Evolutionary conservation across 768 basidiomycete species (phyloP).

Genomic region (Boletus sp.): DNA sequence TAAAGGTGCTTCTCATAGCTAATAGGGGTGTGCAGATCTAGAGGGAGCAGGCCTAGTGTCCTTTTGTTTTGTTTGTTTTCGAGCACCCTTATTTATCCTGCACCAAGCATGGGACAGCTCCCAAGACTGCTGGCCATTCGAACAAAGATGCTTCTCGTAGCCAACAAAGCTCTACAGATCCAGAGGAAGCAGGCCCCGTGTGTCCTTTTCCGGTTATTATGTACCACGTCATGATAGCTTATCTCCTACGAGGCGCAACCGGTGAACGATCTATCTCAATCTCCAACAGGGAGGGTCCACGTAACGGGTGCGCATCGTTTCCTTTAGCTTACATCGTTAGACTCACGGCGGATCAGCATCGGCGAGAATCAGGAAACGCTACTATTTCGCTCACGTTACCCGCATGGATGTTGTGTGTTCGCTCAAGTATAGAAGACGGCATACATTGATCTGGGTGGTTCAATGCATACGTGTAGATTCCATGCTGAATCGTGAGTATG

Average conservation of each 20-base stretch:
- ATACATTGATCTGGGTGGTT: background rate
- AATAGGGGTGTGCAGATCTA: background rate
- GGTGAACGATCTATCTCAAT: background rate
- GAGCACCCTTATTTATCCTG: background rate
- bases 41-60: background rate
- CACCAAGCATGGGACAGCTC: background rate
- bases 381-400: background rate
- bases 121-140: background rate
- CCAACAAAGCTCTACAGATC: background rate
- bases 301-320: background rate
- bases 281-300: background rate
- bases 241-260: background rate
- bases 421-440: background rate
- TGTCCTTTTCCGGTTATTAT: background rate
- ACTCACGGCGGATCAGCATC: background rate
- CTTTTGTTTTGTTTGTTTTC: background rate
- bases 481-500: no score
- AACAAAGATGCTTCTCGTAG: background rate
- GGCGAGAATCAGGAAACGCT: background rate
- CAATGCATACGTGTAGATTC: background rate
- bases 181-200: background rate
- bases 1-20: background rate
- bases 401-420: background rate
- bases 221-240: background rate
- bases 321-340: background rate